These are phyloP conservation scores for Penicillium janthinellum DNA, from an alignment of 2,329 filamentous ascomycete genomes.

Conservation along the genomic window DNA sequence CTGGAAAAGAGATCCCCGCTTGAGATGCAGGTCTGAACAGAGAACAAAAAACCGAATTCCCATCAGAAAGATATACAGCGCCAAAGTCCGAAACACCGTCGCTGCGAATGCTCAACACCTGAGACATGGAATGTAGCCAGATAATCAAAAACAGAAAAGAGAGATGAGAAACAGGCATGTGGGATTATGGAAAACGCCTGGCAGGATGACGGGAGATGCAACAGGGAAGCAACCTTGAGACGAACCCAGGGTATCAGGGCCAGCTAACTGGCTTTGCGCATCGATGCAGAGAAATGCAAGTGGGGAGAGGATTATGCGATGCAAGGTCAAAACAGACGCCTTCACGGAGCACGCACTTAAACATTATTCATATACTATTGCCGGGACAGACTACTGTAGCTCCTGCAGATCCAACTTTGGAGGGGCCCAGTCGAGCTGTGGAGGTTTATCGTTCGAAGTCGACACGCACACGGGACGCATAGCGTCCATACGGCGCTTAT, in stretches of 20 bases:
- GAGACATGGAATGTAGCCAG: neutral
- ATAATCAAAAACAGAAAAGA: neutral
- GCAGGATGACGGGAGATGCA: neutral
- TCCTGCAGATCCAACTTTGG: constrained; percentile 39
- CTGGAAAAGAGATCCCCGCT: neutral
- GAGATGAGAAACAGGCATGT: neutral
- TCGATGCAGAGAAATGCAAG: neutral
- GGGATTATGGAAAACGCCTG: neutral
- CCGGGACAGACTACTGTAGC: constrained; percentile 21
- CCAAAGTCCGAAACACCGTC: neutral
- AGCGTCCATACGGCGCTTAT: constrained; percentile 32
- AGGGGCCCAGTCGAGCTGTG: constrained; percentile 41
- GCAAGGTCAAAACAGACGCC: neutral
- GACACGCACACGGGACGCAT: constrained; percentile 35
- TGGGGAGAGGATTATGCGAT: neutral
- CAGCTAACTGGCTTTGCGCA: neutral
- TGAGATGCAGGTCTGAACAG: neutral
- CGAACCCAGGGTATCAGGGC: neutral
- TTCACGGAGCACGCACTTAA: neutral
- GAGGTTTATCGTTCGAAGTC: constrained; percentile 34
- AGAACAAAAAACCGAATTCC: neutral
- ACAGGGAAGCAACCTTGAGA: neutral
- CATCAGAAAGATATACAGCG: neutral
- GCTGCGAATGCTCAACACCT: neutral
- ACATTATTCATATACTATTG: neutral